phyloP scores from a whole-genome alignment of 352 stramenopile species.

The Pythium scleroteichum region DNA sequence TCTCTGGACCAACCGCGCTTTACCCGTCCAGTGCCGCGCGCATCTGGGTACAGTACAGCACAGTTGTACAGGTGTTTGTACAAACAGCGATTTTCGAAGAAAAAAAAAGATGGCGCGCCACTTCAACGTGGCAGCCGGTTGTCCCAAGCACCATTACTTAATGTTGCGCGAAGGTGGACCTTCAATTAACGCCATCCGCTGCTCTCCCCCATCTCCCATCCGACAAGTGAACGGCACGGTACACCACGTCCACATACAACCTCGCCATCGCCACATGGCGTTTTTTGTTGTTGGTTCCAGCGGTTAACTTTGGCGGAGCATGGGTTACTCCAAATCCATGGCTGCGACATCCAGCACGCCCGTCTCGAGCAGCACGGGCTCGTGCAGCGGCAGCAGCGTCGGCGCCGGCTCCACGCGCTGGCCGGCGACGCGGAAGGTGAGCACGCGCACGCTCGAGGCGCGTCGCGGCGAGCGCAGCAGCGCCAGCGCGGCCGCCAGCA shows the following conservation, averaged over 20 bases:
- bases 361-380: neutral
- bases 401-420: neutral
- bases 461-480: neutral
- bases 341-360: neutral
- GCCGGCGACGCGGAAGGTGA: neutral
- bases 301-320: too few species aligned
- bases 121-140: constrained; percentile 3
- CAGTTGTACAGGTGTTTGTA: neutral
- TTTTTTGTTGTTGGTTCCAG: too few species aligned
- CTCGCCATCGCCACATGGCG: too few species aligned
- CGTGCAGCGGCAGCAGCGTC: neutral
- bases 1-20: neutral
- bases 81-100: neutral
- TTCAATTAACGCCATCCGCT: constrained; percentile 5
- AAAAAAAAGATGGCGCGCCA: neutral
- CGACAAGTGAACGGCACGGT: too few species aligned
- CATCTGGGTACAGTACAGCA: neutral
- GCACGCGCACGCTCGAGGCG: neutral
- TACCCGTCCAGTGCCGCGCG: too few species aligned
- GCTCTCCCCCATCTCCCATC: neutral
- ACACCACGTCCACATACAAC: too few species aligned
- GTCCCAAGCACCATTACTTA: neutral
- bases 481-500: constrained; percentile 15
- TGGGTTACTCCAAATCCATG: neutral
- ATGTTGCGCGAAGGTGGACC: constrained; percentile 7